Base-by-base conservation (phyloP, 108 stramenopile species). In the Nitzschia palea region DNA sequence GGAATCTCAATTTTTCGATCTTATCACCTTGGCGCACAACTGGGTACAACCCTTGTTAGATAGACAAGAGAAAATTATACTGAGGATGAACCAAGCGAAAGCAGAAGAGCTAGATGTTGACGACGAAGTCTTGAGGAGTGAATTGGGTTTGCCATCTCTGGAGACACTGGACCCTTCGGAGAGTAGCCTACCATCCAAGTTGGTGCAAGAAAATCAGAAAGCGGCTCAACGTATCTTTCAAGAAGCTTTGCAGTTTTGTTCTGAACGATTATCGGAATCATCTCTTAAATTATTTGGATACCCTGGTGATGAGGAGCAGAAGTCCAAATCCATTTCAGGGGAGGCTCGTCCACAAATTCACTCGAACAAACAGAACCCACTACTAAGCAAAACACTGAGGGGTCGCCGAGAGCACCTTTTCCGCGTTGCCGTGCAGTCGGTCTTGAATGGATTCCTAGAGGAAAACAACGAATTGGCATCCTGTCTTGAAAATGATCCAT, bases 1-100 rank as follows among this genome's bases (percentile, higher is more conserved):
- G 14, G 74, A 82, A 42, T 55, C 69, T 12, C 51, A 52, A 35
- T 62, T 82, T 4, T 40, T 75, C 28, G 62, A 83, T 35, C 67
- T 82, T 2, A 72, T 86, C 15, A 25, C 43, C 29, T 48, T 81
- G 40, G 86, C 86, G 10, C 77, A 83, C 56, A 71, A 63, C 9
- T 70, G 68, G 2, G 71, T 86, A 34, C 59, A 83, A 42, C 78
- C 82, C 17, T 59, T 83, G 15, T 45, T 86, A 22, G 74, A 80
- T 12, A 71, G 50, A 0, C 80, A 81, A 48, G 78, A 86, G 44
- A 42, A 58, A 55, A 10, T 32, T 33, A 26, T 28, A 3, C 15
- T 37, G 32, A 48, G 18, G 36, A 54, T 17, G 6, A 29, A 53
- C 10, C 23, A 52, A 51, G 52, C 36, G 47, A 67, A 73, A 20